These are phyloP conservation scores for Apostasia shenzhenica DNA, from an alignment of 106 monocot species.

Conservation along the genomic window DNA sequence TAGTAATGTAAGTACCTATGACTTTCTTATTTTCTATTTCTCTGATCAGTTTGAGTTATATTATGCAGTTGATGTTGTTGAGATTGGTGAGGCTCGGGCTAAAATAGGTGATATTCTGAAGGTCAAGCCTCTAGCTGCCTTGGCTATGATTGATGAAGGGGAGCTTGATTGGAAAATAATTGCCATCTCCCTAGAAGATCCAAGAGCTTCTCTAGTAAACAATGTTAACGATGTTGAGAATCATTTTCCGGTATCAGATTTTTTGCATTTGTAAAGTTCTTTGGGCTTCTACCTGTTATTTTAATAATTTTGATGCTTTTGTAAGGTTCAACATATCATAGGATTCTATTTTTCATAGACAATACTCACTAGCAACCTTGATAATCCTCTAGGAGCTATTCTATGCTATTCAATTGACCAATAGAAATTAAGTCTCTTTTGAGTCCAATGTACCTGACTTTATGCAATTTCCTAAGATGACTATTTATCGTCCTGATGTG, in stretches of 20 bases:
- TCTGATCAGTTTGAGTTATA: background rate
- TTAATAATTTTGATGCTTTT: background rate
- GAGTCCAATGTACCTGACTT: too few species aligned
- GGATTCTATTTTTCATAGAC: too few species aligned
- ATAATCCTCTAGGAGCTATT: too few species aligned
- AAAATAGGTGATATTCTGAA: conserved; percentile 81
- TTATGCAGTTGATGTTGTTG: conserved; percentile 92
- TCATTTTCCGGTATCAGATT: conserved; percentile 71
- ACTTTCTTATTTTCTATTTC: background rate
- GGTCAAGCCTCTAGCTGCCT: conserved; percentile 87
- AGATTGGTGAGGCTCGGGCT: conserved; percentile 71
- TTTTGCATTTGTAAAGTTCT: background rate
- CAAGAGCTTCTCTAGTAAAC: conserved; percentile 88
- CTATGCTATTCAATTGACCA: too few species aligned
- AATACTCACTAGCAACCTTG: too few species aligned
- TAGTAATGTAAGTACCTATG: background rate
- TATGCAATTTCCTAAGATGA: too few species aligned
- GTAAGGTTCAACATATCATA: too few species aligned
- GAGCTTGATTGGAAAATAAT: conserved; percentile 98
- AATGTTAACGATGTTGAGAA: conserved; percentile 88
- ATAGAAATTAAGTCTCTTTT: too few species aligned
- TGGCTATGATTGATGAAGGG: conserved; percentile 98
- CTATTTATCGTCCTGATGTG: too few species aligned
- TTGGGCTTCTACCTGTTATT: background rate
- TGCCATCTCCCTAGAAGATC: conserved; percentile 95